Percentiles rank a stretch among this genome's conserved stretches.
These are phyloP conservation scores for Lipomyces sp. DNA, from an alignment of 805 yeast species.

Conservation along the genomic window DNA sequence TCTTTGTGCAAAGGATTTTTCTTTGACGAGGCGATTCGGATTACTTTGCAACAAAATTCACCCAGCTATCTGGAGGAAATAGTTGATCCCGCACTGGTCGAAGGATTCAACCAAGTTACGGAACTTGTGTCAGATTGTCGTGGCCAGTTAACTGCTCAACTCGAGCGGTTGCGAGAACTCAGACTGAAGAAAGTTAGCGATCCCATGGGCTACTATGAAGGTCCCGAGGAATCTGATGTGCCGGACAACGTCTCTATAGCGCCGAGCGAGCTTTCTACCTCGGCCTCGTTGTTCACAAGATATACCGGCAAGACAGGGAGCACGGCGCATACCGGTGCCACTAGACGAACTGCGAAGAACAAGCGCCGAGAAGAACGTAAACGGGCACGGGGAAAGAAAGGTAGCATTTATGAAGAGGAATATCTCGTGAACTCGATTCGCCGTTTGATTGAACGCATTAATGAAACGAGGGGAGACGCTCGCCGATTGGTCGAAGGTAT, in stretches of 20 bases:
- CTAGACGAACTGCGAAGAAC: conserved; percentile 89
- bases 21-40: conserved; percentile 75
- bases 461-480: conserved; percentile 76
- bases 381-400: conserved; percentile 95
- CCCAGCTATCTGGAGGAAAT: conserved; percentile 51
- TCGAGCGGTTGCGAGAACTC: conserved; percentile 80
- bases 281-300: conserved; percentile 80
- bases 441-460: conserved; percentile 80
- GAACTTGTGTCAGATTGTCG: conserved; percentile 93
- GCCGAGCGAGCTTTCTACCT: conserved; percentile 87
- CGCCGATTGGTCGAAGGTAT: conserved; percentile 73
- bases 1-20: conserved; percentile 74
- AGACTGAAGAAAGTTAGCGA: conserved; percentile 82
- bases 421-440: conserved; percentile 87
- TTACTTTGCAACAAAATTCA: conserved; percentile 55
- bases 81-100: conserved; percentile 77
- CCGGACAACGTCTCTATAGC: conserved; percentile 96
- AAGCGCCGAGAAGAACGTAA: conserved; percentile 94
- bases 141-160: conserved; percentile 81
- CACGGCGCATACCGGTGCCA: conserved; percentile 95
- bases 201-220: conserved; percentile 83
- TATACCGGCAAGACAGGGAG: conserved; percentile 96
- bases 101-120: conserved; percentile 84
- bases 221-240: conserved; percentile 57
- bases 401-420: conserved; percentile 96